Evolutionary conservation across 2,329 filamentous ascomycete species (phyloP), one percentile per base, ranked within the genome.

Genomic region (Fusarium sp.): DNA sequence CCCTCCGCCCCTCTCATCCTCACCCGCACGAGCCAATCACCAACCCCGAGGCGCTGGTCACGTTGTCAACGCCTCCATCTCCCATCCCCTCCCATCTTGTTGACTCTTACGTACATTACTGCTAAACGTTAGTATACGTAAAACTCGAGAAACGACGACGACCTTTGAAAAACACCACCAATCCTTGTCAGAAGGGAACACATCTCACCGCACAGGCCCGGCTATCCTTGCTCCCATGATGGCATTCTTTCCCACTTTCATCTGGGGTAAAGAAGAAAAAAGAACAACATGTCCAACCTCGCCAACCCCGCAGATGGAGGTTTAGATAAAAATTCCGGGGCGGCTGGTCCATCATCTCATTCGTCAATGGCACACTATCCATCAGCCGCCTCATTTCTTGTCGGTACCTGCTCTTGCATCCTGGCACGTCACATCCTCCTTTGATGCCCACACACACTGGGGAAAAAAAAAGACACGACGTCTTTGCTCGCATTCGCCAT

Each of bases 61-160:
- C 71, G 71, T 74, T 69, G 57, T 36, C 64, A 58, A 74, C 71
- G 68, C 71, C 68, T 74, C 67, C 61, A 56, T 66, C 51, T 62
- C 44, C 24, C 24, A 29, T 57, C 36, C 24, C 44, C 42, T 11
- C 31, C 46, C 40, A 51, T 51, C 46, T 51, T 51, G 24, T 57
- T 56, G 31, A 40, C 33, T 46, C 31, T 62, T 57, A 57, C 53
- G 59, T 53, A 62, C 59, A 51, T 49, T 61, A 7, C 58, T 29
- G 24, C 36, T 58, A 17, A 36, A 40, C 36, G 17, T 40, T 42
- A 22, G 33, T 27, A 12, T 27, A 33, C 24, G 57, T 59, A 59
- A 42, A 38, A 20, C 53, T 38, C 53, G 16, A 17, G 8, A 57
- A 27, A 16, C 36, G 24, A 17, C 36, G 24, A 17, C 22, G 8